Evolutionary conservation across 75 land plant species (phyloP).

Genomic region (Pinus albicaulis): DNA sequence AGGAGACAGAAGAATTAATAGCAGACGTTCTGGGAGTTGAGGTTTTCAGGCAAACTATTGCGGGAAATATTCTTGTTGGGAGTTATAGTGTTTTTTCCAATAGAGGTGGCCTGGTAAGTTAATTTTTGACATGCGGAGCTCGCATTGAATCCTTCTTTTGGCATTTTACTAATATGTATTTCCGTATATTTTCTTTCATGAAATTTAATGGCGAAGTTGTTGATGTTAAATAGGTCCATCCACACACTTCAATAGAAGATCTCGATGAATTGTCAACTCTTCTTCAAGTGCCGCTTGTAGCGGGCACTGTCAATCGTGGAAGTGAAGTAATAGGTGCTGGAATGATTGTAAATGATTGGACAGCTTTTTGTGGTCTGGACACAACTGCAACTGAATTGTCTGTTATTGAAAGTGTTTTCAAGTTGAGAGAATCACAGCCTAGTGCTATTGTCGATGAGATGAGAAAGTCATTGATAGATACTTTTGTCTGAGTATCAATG

Average conservation of each 20-base stretch:
- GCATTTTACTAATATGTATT: too few species aligned
- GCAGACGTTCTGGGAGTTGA: constrained; percentile 97
- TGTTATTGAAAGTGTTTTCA: constrained; percentile 91
- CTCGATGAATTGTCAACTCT: constrained; percentile 93
- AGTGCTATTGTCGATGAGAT: constrained; percentile 87
- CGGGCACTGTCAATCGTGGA: constrained; percentile 96
- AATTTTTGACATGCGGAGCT: too few species aligned
- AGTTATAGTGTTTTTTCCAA: constrained; percentile 89
- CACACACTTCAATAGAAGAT: constrained; percentile 93
- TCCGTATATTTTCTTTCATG: too few species aligned
- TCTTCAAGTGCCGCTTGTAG: constrained; percentile 93
- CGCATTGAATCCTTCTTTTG: too few species aligned
- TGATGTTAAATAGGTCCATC: constrained; percentile 67
- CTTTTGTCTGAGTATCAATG: constrained; percentile 29
- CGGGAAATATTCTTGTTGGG: constrained; percentile 92
- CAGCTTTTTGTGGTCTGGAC: constrained; percentile 96
- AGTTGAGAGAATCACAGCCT: constrained; percentile 88
- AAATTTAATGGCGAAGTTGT: too few species aligned
- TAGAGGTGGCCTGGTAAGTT: constrained; percentile 86
- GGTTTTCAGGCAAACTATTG: constrained; percentile 97
- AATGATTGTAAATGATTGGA: constrained; percentile 94
- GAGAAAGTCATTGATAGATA: constrained; percentile 93
- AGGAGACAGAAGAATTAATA: constrained; percentile 96
- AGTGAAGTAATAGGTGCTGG: constrained; percentile 94
- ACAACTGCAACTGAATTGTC: constrained; percentile 97